phyloP scores from a whole-genome alignment of 495 filamentous ascomycete species.

The Niebla homalea region DNA sequence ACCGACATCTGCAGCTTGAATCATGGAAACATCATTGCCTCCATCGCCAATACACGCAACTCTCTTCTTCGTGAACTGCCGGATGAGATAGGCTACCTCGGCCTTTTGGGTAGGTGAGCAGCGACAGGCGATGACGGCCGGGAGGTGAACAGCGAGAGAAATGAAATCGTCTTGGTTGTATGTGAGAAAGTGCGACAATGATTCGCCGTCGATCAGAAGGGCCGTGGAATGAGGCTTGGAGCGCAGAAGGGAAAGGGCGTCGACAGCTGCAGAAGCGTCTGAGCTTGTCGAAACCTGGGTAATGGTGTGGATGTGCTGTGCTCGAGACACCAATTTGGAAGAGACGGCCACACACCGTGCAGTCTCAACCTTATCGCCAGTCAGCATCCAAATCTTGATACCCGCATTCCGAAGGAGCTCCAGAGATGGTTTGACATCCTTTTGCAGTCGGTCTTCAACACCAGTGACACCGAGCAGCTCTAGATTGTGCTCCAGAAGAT shows the following conservation, averaged over 20 bases:
- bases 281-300: conserved; percentile 43
- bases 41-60: conserved; percentile 96
- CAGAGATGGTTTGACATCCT: conserved; percentile 85
- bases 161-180: conserved; percentile 79
- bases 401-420: conserved; percentile 94
- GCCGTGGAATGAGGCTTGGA: conserved; percentile 73
- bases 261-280: conserved; percentile 50
- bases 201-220: conserved; percentile 90
- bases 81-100: conserved; percentile 82
- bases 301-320: conserved; percentile 92
- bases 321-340: conserved; percentile 84
- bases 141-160: conserved; percentile 70
- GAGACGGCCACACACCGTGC: conserved; percentile 92
- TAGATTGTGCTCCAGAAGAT: conserved; percentile 75
- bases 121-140: conserved; percentile 88
- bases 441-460: conserved; percentile 92
- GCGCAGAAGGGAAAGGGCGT: conserved; percentile 75
- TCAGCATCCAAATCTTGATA: conserved; percentile 99
- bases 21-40: conserved; percentile 98
- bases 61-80: conserved; percentile 79
- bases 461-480: conserved; percentile 93
- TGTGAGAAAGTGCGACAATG: conserved; percentile 65
- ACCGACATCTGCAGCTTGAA: conserved; percentile 93
- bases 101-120: conserved; percentile 98
- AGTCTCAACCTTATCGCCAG: conserved; percentile 97